A percentile compares a stretch with the other conserved stretches of the same genome.
Conservation (phyloP, 164 flowering plant genomes). For the Tetracentron sinense region DNA sequence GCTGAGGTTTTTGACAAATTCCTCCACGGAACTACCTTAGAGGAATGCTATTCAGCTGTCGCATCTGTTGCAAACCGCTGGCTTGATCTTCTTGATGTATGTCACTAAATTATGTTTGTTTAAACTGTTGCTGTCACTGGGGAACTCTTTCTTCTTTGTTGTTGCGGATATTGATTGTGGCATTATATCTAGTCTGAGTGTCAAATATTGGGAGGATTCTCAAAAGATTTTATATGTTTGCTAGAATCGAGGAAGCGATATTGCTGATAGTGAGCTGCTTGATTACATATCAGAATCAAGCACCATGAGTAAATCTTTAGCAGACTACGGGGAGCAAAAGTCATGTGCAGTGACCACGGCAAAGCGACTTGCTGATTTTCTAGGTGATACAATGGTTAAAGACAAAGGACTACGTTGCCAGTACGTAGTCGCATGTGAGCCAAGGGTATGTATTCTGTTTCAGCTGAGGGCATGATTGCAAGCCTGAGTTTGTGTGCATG, state of each 20-base stretch:
- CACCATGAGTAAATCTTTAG: constrained; percentile 99
- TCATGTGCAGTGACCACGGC: constrained; percentile 99
- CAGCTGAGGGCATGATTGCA: neutral
- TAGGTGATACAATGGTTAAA: constrained; percentile 94
- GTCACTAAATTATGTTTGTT: constrained; percentile 19
- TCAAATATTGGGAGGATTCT: neutral
- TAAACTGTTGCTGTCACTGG: neutral
- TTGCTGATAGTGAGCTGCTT: constrained; percentile 91
- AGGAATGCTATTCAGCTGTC: constrained; percentile 93
- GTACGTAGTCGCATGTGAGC: constrained; percentile 95
- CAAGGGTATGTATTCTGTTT: constrained; percentile 52
- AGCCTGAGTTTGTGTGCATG: no score
- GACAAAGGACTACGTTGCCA: constrained; percentile 96
- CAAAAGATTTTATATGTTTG: constrained; percentile 1
- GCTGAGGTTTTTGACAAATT: constrained; percentile 99
- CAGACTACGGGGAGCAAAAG: constrained; percentile 93
- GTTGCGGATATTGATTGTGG: neutral
- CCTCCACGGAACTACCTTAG: constrained; percentile 81
- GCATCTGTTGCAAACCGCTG: constrained; percentile 94
- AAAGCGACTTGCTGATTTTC: constrained; percentile 92
- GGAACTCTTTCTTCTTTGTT: neutral
- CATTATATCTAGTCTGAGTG: neutral
- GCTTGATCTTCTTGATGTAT: constrained; percentile 99
- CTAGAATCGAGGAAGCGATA: constrained; percentile 91
- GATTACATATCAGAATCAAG: constrained; percentile 99